Evolutionary conservation across 2,329 filamentous ascomycete species (phyloP).

Genomic region (Aureobasidium zeae): DNA sequence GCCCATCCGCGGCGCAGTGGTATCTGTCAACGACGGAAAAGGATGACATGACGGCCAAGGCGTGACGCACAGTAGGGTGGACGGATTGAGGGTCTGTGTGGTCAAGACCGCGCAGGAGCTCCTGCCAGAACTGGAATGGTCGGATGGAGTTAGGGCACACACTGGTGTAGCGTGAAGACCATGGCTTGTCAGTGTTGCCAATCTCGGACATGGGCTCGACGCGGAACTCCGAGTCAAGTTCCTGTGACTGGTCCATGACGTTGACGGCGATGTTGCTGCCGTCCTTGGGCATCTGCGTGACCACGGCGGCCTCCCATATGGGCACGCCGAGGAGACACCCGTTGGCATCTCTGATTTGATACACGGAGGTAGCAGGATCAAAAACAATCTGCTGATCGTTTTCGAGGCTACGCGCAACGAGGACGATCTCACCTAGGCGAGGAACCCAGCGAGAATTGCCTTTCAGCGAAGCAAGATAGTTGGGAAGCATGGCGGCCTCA

Average conservation of each 20-base stretch:
- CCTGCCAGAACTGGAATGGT: conserved; percentile 46
- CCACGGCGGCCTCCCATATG: conserved; percentile 48
- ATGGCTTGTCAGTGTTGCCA: conserved; percentile 38
- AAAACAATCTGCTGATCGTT: conserved; percentile 25
- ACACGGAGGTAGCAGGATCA: conserved; percentile 22
- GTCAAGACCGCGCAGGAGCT: conserved; percentile 36
- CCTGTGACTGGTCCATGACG: background rate
- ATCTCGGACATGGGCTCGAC: conserved; percentile 49
- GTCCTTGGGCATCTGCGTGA: conserved; percentile 44
- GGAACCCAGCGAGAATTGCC: conserved; percentile 44
- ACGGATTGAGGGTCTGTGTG: conserved; percentile 31
- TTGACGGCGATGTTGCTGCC: background rate
- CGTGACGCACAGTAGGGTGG: conserved; percentile 47
- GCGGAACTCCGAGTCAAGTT: conserved; percentile 24
- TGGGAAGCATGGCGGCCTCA: conserved; percentile 25
- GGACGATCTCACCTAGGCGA: conserved; percentile 47
- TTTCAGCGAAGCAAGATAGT: conserved; percentile 34
- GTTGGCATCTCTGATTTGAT: conserved; percentile 26
- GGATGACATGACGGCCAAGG: conserved; percentile 44
- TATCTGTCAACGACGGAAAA: conserved; percentile 45
- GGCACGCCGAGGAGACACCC: conserved; percentile 29
- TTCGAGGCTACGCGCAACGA: conserved; percentile 38
- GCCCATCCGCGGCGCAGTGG: conserved; percentile 46
- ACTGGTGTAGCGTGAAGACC: conserved; percentile 47
- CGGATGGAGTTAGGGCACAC: conserved; percentile 45